Evolutionary conservation across 139 green algal genomes (phyloP).

Genomic region (Chlamydomonas asymmetrica): DNA sequence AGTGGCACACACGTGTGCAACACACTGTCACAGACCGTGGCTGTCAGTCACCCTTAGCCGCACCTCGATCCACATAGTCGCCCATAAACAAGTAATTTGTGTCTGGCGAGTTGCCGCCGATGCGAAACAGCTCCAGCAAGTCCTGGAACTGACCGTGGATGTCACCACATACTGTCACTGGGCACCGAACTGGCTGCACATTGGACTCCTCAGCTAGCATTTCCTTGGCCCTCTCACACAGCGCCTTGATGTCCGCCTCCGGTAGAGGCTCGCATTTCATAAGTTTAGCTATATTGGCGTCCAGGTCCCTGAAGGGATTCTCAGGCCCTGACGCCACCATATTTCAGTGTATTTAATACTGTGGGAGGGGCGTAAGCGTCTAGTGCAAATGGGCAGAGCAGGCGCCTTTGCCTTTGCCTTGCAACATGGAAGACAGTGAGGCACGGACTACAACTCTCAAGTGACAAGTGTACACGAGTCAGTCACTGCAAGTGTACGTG

Average conservation of each 20-base stretch:
- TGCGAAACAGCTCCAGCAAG: constrained; percentile 93
- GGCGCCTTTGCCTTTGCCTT: too few relatives aligned
- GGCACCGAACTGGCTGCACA: constrained; percentile 92
- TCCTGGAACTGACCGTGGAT: constrained; percentile 99
- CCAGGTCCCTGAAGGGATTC: constrained; percentile 67
- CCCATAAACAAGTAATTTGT: constrained; percentile 99
- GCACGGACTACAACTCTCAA: too few relatives aligned
- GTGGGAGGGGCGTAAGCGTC: too few relatives aligned
- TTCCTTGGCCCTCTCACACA: constrained; percentile 94
- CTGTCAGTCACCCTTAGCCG: neutral
- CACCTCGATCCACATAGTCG: constrained; percentile 96
- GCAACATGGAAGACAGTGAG: too few relatives aligned
- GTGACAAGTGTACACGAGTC: too few relatives aligned
- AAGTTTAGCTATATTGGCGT: constrained; percentile 84
- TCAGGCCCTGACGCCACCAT: too few relatives aligned
- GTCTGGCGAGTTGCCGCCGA: constrained; percentile 91
- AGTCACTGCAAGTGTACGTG: too few relatives aligned
- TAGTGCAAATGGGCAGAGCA: too few relatives aligned
- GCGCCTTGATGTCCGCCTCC: constrained; percentile 86
- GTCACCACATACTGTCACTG: constrained; percentile 97
- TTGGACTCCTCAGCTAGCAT: constrained; percentile 93
- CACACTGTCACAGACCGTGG: too few relatives aligned
- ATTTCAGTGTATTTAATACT: too few relatives aligned
- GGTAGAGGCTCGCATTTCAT: constrained; percentile 90
- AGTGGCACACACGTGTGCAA: too few relatives aligned